Evolutionary conservation across 2,329 filamentous ascomycete species (phyloP).

Genomic region (Xylariomycetidae sp.): DNA sequence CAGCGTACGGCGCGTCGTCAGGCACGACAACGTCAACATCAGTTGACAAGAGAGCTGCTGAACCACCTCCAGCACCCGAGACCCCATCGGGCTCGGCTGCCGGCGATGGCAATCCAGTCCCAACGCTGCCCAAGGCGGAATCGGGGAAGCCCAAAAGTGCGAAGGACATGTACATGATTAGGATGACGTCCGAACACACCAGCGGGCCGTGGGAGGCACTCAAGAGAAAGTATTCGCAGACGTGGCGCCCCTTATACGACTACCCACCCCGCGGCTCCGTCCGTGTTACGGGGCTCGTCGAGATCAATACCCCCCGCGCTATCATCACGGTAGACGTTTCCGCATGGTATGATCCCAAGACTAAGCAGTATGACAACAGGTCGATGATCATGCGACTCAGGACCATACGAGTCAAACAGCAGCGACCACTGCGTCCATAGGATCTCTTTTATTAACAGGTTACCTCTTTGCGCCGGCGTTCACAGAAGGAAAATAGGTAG

Average conservation of each 20-base stretch:
- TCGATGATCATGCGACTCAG: too few relatives aligned
- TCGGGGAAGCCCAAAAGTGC: conserved; percentile 12
- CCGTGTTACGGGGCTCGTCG: conserved; percentile 49
- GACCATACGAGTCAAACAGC: too few relatives aligned
- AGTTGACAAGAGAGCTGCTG: too few relatives aligned
- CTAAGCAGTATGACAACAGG: too few relatives aligned
- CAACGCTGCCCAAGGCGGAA: conserved; percentile 9
- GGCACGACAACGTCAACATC: conserved; percentile 15
- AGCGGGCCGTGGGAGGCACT: conserved; percentile 29
- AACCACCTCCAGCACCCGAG: too few relatives aligned
- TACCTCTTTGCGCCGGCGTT: too few relatives aligned
- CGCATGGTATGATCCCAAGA: conserved; percentile 54
- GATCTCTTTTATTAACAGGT: too few relatives aligned
- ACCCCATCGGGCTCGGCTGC: conserved; percentile 11
- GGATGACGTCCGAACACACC: conserved; percentile 18
- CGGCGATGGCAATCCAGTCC: conserved; percentile 9
- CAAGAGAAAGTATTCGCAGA: conserved; percentile 34
- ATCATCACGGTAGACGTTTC: conserved; percentile 46
- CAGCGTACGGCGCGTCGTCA: conserved; percentile 10
- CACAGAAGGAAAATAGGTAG: too few relatives aligned
- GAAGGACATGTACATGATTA: conserved; percentile 28
- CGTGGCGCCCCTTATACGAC: conserved; percentile 40
- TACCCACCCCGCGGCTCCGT: conserved; percentile 48
- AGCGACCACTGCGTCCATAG: too few relatives aligned
- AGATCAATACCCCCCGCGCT: conserved; percentile 42